These are phyloP conservation scores for Ascoidea asiatica DNA, from an alignment of 805 yeast species.

Conservation along the genomic window DNA sequence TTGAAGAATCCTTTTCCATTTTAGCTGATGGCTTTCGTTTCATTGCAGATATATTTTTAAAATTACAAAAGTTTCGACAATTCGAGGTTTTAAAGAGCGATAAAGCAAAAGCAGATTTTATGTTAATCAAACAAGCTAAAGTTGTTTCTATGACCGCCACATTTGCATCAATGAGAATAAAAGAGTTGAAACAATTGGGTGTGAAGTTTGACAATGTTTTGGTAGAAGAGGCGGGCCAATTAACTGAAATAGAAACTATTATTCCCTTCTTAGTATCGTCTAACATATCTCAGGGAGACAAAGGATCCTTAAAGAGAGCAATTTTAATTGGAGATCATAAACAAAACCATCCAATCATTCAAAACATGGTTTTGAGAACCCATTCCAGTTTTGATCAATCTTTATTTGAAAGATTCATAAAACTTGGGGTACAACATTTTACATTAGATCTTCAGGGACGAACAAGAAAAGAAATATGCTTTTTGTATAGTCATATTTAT, in stretches of 20 bases:
- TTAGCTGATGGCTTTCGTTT: conserved; percentile 11
- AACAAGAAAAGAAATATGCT: background rate
- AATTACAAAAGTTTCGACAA: conserved; percentile 16
- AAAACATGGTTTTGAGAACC: conserved; percentile 9
- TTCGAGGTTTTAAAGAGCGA: conserved; percentile 15
- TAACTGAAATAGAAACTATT: conserved; percentile 19
- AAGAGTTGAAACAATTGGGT: conserved; percentile 12
- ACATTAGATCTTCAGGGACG: conserved; percentile 14
- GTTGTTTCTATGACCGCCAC: conserved; percentile 17
- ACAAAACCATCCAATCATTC: conserved; percentile 14
- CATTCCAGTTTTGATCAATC: conserved; percentile 14
- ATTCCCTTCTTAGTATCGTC: conserved; percentile 13
- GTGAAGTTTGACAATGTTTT: conserved; percentile 18
- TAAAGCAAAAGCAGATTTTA: conserved; percentile 13
- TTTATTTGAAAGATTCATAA: conserved; percentile 13
- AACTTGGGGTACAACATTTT: conserved; percentile 14
- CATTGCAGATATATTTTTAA: conserved; percentile 13
- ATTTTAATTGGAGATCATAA: conserved; percentile 19
- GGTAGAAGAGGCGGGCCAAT: conserved; percentile 18
- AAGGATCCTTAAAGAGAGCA: conserved; percentile 14
- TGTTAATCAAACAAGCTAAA: conserved; percentile 14
- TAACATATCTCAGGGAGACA: conserved; percentile 3
- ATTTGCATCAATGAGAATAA: conserved; percentile 10
- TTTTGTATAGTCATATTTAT: background rate
- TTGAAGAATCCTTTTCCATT: background rate